Evolutionary conservation across 2,329 filamentous ascomycete species (phyloP).

Genomic region (Fusarium sp.): DNA sequence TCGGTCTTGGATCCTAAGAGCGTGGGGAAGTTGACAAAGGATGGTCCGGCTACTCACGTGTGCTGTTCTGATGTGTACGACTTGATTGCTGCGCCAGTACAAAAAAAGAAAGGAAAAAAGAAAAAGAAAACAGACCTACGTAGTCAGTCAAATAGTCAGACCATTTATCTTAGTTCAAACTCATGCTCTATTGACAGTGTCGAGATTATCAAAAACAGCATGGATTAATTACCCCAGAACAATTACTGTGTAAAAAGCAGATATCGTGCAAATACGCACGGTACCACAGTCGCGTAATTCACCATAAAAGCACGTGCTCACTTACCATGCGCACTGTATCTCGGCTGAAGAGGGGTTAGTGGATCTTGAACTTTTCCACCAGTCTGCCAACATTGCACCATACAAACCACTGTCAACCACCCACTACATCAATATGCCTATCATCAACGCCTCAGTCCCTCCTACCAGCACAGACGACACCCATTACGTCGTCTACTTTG

Average conservation of each 20-base stretch:
- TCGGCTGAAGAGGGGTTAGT: background rate
- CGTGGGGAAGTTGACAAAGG: rapidly evolving
- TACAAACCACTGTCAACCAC: background rate
- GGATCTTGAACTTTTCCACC: background rate
- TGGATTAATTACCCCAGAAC: too few relatives aligned
- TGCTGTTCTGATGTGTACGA: too few relatives aligned
- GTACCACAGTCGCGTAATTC: too few relatives aligned
- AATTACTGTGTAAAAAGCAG: too few relatives aligned
- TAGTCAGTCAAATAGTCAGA: too few relatives aligned
- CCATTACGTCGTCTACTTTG: conserved; percentile 50
- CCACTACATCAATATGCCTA: conserved; percentile 36
- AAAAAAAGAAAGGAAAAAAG: too few relatives aligned
- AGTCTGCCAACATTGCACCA: background rate
- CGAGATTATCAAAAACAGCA: too few relatives aligned
- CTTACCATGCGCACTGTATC: background rate
- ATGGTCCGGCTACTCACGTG: rapidly evolving
- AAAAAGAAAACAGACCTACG: too few relatives aligned
- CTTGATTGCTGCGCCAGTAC: too few relatives aligned
- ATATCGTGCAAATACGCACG: too few relatives aligned
- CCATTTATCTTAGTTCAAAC: too few relatives aligned
- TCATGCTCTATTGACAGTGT: too few relatives aligned
- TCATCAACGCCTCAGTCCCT: conserved; percentile 43
- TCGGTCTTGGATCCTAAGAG: rapidly evolving
- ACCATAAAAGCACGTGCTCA: background rate
- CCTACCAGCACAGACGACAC: conserved; percentile 40